Conservation (phyloP, 2,329 filamentous ascomycete genomes). For the Fusarium nelsonii region DNA sequence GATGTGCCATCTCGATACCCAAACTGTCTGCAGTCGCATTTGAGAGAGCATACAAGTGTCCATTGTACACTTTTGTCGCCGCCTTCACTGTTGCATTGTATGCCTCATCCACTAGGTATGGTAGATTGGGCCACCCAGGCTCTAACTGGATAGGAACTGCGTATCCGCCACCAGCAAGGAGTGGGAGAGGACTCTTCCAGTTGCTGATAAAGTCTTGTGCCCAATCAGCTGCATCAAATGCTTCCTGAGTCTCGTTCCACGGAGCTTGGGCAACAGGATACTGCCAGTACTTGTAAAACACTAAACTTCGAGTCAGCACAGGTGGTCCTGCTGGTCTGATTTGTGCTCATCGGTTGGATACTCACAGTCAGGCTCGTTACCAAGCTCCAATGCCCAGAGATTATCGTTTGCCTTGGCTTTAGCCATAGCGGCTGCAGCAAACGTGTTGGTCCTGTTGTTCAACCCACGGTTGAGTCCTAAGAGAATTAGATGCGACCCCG, state of each 20-base stretch:
- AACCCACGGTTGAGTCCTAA: background rate
- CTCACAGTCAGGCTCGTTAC: constrained; percentile 1
- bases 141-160: background rate
- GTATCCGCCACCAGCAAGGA: background rate
- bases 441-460: background rate
- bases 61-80: background rate
- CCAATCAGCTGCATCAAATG: background rate
- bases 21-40: background rate
- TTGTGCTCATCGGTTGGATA: no score
- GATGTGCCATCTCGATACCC: background rate
- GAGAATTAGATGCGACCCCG: background rate
- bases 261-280: background rate
- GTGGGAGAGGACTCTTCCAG: background rate
- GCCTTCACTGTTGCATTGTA: background rate
- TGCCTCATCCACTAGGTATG: background rate
- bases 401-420: background rate
- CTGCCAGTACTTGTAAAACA: constrained; percentile 4
- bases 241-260: background rate
- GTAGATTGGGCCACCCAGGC: background rate
- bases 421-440: background rate
- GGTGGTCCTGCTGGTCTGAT: fast-evolving
- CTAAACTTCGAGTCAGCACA: background rate
- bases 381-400: background rate
- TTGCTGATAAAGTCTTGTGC: background rate
- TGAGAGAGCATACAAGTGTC: background rate